Base-by-base conservation (phyloP, 441 rosid genomes). In the Populus hybrid region DNA sequence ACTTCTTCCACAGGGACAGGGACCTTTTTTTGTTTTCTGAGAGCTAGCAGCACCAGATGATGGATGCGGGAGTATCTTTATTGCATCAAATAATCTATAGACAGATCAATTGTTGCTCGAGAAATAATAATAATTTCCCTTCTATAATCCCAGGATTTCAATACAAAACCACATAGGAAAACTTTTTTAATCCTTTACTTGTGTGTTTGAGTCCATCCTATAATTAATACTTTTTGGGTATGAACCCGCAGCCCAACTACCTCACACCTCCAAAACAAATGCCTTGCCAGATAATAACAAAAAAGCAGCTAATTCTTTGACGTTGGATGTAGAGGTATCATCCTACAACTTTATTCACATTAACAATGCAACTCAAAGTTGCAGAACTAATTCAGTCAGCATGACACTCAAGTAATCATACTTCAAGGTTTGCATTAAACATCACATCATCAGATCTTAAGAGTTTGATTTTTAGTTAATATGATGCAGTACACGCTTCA, bases 221-320 rank as follows among this genome's bases (percentile, higher is more conserved):
- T 38, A 74, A 30, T 30, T 30, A 30, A 30, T 3, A 64, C 16
- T 20, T 50, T 35, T 36, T 57, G 21, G 7, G 75, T 57, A 9
- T 73, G 36, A 73, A 73, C 75, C 75, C 10, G 38, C 30, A 64
- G 12, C 34, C 40, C 75, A 73, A 73, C 66, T 16, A 20, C 67
- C 28, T 8, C 2, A 63, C 75, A 32, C 28, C 35, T 6, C 20
- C 21, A 16, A 34, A 30, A 26, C 8, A 67, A 64, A 10, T 30
- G 32, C 40, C 5, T 9, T 74, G 32, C 54, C 70, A 35, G 6
- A 61, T 10, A 26, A 69, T 16, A 12, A 8, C 6, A 69, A 69
- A 35, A 4, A 69, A 6, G 72, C 14, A 20, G 8, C 8, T 23
- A 61, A 24, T 1, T 23, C 32, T n/a, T 70, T 70, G 59, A 38